These are phyloP conservation scores for Herpotrichia juniperi DNA, from an alignment of 2,329 filamentous ascomycete genomes.

Conservation along the genomic window DNA sequence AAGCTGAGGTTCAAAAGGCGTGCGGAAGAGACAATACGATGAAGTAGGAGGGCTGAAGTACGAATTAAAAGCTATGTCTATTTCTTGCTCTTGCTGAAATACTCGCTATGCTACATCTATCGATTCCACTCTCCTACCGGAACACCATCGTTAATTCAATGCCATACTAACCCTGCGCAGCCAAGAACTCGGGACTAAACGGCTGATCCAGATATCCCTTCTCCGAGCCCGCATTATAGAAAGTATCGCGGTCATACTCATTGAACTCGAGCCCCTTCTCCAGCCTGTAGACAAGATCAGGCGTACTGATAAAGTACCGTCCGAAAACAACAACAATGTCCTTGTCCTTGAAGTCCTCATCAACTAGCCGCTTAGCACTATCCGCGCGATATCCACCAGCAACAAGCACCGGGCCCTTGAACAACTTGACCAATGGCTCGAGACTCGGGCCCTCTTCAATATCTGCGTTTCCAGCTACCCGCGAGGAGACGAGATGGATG, in stretches of 20 bases:
- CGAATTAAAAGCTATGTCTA: too few species aligned
- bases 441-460: slow-evolving; percentile 27
- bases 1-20: too few species aligned
- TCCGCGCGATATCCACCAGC: slow-evolving; percentile 51
- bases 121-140: neutral
- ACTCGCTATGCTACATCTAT: neutral
- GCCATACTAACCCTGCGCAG: neutral
- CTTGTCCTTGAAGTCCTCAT: slow-evolving; percentile 50
- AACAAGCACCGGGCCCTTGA: slow-evolving; percentile 41
- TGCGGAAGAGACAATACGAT: too few species aligned
- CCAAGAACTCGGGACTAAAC: slow-evolving; percentile 43
- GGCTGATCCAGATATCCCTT: slow-evolving; percentile 52
- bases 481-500: slow-evolving; percentile 61
- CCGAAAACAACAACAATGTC: slow-evolving; percentile 57
- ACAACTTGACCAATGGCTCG: slow-evolving; percentile 31
- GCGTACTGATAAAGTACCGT: slow-evolving; percentile 56
- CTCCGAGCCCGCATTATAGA: slow-evolving; percentile 47
- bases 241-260: slow-evolving; percentile 54
- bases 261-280: slow-evolving; percentile 50
- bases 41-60: too few species aligned
- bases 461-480: slow-evolving; percentile 54
- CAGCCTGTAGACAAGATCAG: slow-evolving; percentile 56
- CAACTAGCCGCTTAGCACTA: slow-evolving; percentile 43
- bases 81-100: too few species aligned
- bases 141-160: neutral